A percentile compares a stretch with the other conserved stretches of the same genome.
phyloP scores from a whole-genome alignment of 257 asterid genomes.

The Jasminum sambac region DNA sequence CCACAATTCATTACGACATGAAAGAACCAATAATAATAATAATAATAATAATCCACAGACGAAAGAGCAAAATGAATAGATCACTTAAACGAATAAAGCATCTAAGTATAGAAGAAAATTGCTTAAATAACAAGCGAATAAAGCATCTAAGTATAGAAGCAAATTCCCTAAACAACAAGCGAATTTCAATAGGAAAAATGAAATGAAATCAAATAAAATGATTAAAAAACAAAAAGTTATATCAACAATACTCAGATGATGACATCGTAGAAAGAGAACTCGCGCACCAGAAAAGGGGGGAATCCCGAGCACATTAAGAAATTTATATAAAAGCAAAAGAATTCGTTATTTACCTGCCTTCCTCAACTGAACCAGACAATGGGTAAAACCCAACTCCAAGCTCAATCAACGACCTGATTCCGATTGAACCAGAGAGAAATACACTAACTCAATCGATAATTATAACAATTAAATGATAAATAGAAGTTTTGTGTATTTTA shows the following conservation, averaged over 20 bases:
- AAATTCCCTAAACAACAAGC: not conserved
- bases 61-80: not conserved
- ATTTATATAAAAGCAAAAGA: constrained; percentile 2
- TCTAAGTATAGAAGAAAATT: too few relatives aligned
- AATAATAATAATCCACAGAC: not conserved
- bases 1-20: not conserved
- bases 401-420: constrained; percentile 25
- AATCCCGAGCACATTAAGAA: not conserved
- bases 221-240: not conserved
- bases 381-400: constrained; percentile 23
- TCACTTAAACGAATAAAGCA: not conserved
- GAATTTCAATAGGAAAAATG: not conserved
- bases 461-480: not conserved
- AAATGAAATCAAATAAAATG: too few relatives aligned
- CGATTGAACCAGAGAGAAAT: constrained; percentile 9
- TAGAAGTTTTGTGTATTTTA: not conserved
- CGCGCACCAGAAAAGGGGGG: not conserved
- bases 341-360: constrained; percentile 23
- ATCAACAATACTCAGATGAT: not conserved
- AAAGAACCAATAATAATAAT: not conserved
- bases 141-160: not conserved
- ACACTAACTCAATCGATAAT: not conserved
- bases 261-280: not conserved
- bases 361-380: constrained; percentile 18
- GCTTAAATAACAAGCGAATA: not conserved